Conservation (phyloP, 371 early-diverging fungal species). For the Saksenaea vasiformis region DNA sequence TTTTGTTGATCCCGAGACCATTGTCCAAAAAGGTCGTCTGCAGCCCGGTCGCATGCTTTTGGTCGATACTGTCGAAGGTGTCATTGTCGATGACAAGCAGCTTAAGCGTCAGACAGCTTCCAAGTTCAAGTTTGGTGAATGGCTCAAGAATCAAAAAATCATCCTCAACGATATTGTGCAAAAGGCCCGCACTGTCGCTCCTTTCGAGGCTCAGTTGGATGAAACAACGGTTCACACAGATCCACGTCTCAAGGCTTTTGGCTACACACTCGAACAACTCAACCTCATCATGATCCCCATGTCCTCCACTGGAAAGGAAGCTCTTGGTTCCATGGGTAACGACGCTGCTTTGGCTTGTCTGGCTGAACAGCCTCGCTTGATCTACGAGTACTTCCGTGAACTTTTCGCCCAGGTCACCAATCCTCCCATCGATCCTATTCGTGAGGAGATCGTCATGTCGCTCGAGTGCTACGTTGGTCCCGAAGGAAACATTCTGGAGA, state of each 20-base stretch:
- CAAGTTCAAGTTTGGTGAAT: slow-evolving; percentile 75
- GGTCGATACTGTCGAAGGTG: slow-evolving; percentile 92
- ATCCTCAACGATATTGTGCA: slow-evolving; percentile 63
- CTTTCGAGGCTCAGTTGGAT: slow-evolving; percentile 40
- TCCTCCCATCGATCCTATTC: slow-evolving; percentile 97
- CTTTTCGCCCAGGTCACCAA: slow-evolving; percentile 98
- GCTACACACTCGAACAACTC: slow-evolving; percentile 92
- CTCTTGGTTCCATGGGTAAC: slow-evolving; percentile 98
- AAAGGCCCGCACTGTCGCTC: slow-evolving; percentile 11
- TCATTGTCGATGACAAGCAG: slow-evolving; percentile 87
- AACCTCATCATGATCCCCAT: slow-evolving; percentile 88
- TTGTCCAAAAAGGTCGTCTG: slow-evolving; percentile 91
- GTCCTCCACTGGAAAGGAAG: slow-evolving; percentile 89
- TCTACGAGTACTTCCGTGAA: slow-evolving; percentile 96
- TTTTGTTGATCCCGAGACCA: slow-evolving; percentile 73
- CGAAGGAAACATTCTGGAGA: slow-evolving; percentile 90
- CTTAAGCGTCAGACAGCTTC: slow-evolving; percentile 78
- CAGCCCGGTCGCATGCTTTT: slow-evolving; percentile 96
- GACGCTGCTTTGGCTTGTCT: slow-evolving; percentile 96
- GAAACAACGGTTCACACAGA: slow-evolving; percentile 62
- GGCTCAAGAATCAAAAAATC: slow-evolving; percentile 84
- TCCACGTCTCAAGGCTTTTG: slow-evolving; percentile 86
- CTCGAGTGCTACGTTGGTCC: slow-evolving; percentile 95
- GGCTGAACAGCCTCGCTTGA: slow-evolving; percentile 81
- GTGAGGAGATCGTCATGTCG: slow-evolving; percentile 97